Evolutionary conservation across 768 basidiomycete species (phyloP), one percentile per base, ranked within the genome.

Genomic region (Auriculariales sp.): DNA sequence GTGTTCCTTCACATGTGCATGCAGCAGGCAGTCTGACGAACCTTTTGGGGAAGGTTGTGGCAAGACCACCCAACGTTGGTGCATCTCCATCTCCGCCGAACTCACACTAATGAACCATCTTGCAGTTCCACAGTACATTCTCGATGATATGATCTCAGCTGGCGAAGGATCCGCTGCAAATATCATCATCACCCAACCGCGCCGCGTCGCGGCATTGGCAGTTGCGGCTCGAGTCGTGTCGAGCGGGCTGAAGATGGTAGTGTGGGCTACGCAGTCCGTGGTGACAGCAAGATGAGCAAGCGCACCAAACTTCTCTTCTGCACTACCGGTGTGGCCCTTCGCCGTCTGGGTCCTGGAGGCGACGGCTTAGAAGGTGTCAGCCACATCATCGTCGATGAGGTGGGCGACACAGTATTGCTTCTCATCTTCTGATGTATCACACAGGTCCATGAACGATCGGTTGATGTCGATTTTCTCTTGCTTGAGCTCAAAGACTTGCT

Each of bases 381-480:
- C 2, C 93, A 95, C 66, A 71, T 97, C 31, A 69, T 95, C 31
- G 85, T 95, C 15, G 93, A 95, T 54, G 92, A 97, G 70, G 92
- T 87, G 52, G 42, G 69, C 45, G 3, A 0, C 24, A 2, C 27
- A 6, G 9, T 19, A 1, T 11, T 17, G 24, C 22, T 17, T 45
- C 19, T 24, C 35, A 19, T 32, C 22, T 14, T 27, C 19, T 72
- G 75, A 5, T 48, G 73, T 78, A 49, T 79, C 54, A 51, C 28
- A 7, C 46, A 91, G 85, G 85, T 89, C 7, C 92, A 97, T 59
- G 92, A 97, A 64, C 78, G 92, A 24, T 88, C 86, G 10, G 78
- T 94, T 5, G 92, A 94, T 57, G 80, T 86, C 19, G 93, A 97
- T 61, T 82, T 97, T 56, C 67, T 97, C 36, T 71, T 97, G 2